These are phyloP conservation scores for Withania somnifera DNA, from an alignment of 305 asterid species.

Conservation along the genomic window DNA sequence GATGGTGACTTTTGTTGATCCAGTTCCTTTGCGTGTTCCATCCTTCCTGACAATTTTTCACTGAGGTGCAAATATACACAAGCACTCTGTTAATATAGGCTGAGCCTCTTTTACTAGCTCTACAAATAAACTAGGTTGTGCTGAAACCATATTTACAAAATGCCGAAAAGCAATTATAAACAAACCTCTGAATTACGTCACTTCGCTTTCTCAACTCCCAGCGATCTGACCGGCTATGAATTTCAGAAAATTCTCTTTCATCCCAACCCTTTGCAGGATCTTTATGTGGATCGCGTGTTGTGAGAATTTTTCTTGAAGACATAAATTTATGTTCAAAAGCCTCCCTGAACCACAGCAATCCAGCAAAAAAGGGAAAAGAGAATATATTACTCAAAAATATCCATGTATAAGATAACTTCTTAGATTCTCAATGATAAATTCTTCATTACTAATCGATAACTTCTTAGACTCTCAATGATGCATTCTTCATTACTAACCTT, in stretches of 20 bases:
- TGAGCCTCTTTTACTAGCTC: neutral
- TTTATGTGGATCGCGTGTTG: conserved; percentile 18
- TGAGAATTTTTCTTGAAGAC: conserved; percentile 26
- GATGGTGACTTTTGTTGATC: conserved; percentile 28
- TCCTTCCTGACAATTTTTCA: conserved; percentile 27
- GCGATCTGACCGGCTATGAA: conserved; percentile 19
- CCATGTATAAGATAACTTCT: neutral
- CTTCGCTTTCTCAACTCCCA: conserved; percentile 23
- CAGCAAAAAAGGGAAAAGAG: conserved; percentile 6
- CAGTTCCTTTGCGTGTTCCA: conserved; percentile 25
- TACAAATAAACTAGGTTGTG: conserved; percentile 3
- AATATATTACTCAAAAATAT: neutral
- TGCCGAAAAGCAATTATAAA: conserved; percentile 3
- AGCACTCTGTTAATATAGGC: neutral
- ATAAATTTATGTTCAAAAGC: conserved; percentile 20
- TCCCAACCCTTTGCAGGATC: conserved; percentile 9
- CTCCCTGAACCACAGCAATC: conserved; percentile 33
- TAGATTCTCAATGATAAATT: neutral
- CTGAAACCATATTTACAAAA: too few species aligned
- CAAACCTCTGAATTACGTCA: conserved; percentile 40
- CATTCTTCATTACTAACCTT: conserved; percentile 11
- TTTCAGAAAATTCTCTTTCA: conserved; percentile 6
- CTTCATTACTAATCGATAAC: conserved; percentile 7
- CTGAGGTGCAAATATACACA: conserved; percentile 17
- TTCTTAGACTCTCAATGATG: neutral